A percentile compares a stretch with the other conserved stretches of the same genome.
Conservation (phyloP, 306 rosid genomes). For the Leucaena leucocephala region DNA sequence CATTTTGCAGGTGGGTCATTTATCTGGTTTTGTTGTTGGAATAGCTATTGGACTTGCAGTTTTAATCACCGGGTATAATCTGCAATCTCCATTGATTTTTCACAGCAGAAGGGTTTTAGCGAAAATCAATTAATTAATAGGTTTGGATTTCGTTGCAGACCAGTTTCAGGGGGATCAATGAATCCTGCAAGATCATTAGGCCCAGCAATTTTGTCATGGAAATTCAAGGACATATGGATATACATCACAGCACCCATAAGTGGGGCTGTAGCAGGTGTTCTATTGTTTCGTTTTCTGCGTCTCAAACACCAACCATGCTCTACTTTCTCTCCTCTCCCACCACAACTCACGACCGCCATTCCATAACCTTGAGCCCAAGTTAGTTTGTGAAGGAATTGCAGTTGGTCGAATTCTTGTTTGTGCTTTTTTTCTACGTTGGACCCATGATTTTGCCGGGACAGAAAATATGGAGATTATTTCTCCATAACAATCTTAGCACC, state of each 20-base stretch:
- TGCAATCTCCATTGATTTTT: neutral
- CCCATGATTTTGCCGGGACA: slow-evolving; percentile 37
- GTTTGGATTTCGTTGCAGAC: slow-evolving; percentile 47
- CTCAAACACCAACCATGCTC: slow-evolving; percentile 35
- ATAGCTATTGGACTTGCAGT: slow-evolving; percentile 72
- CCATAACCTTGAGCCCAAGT: slow-evolving; percentile 40
- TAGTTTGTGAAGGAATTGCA: slow-evolving; percentile 34
- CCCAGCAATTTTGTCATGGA: slow-evolving; percentile 76
- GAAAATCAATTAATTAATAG: neutral
- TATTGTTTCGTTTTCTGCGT: slow-evolving; percentile 47
- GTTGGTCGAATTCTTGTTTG: slow-evolving; percentile 27
- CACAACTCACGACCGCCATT: slow-evolving; percentile 30
- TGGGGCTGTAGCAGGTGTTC: slow-evolving; percentile 67
- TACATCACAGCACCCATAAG: slow-evolving; percentile 65
- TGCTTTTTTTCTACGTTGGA: neutral
- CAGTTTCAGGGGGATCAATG: slow-evolving; percentile 89
- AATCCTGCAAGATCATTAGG: slow-evolving; percentile 92
- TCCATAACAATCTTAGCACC: slow-evolving; percentile 26
- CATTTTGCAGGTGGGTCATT: slow-evolving; percentile 61
- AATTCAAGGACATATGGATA: slow-evolving; percentile 70
- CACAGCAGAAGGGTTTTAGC: neutral
- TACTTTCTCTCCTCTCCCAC: slow-evolving; percentile 35
- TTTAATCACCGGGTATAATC: slow-evolving; percentile 69
- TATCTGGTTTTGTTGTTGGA: slow-evolving; percentile 82
- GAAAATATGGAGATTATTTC: slow-evolving; percentile 28